phyloP scores from a whole-genome alignment of 108 stramenopile genomes.

The Skeletonema costatum region DNA sequence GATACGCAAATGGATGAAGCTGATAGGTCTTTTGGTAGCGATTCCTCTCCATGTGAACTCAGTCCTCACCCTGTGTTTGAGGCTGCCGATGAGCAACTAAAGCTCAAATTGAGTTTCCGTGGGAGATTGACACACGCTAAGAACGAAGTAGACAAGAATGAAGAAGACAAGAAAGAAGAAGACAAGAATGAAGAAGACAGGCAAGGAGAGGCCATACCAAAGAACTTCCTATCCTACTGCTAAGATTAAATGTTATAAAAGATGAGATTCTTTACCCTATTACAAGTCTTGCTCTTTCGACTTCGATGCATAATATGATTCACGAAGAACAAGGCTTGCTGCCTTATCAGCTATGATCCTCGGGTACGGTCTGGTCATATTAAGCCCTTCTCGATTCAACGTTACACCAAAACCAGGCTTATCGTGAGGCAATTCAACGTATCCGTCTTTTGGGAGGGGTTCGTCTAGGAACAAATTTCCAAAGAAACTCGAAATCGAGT shows the following conservation, averaged over 20 bases:
- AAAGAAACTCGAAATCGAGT: constrained; percentile 58
- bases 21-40: neutral
- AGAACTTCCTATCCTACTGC: neutral
- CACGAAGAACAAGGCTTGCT: neutral
- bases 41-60: neutral
- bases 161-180: neutral
- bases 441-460: constrained; percentile 66
- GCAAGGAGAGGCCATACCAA: neutral
- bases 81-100: neutral
- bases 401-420: constrained; percentile 77
- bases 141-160: neutral
- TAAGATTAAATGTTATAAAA: neutral
- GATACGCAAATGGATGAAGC: neutral
- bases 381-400: constrained; percentile 52
- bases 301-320: neutral
- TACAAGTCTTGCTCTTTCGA: neutral
- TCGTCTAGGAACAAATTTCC: constrained; percentile 66
- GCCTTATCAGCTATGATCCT: neutral
- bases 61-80: neutral
- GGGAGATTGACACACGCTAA: neutral
- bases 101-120: neutral
- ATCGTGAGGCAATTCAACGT: constrained; percentile 50
- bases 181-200: neutral
- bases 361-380: constrained; percentile 38
- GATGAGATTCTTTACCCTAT: too few relatives aligned